These are phyloP conservation scores for Sclerospora graminicola DNA, from an alignment of 352 stramenopile genomes.

Conservation along the genomic window DNA sequence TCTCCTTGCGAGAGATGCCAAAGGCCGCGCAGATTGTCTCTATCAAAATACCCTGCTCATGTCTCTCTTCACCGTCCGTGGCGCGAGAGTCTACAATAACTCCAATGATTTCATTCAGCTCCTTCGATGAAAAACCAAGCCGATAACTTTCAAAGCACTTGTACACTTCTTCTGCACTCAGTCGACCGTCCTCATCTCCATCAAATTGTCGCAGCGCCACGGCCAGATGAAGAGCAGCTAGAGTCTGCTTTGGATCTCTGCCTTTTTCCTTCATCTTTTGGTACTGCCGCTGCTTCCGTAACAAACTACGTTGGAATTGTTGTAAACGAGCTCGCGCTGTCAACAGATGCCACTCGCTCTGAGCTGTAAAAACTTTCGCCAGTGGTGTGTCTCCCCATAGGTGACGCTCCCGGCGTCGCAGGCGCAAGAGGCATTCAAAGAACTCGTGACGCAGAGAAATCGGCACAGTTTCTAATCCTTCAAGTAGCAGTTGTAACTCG, in stretches of 20 bases:
- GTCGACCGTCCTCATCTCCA: slow-evolving; percentile 46
- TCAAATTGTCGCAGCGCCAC: slow-evolving; percentile 60
- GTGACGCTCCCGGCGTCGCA: slow-evolving; percentile 93
- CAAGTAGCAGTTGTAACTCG: too few species aligned
- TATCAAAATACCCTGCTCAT: slow-evolving; percentile 32
- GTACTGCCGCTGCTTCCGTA: slow-evolving; percentile 42
- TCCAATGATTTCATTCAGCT: slow-evolving; percentile 77
- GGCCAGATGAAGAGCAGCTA: slow-evolving; percentile 34
- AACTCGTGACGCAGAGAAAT: slow-evolving; percentile 75
- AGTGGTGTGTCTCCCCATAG: slow-evolving; percentile 92
- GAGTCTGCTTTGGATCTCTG: slow-evolving; percentile 16
- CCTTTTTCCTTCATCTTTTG: slow-evolving; percentile 33
- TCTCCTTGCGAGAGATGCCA: slow-evolving; percentile 36
- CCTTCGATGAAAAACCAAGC: slow-evolving; percentile 67
- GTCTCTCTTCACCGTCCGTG: slow-evolving; percentile 29
- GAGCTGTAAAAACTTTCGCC: slow-evolving; percentile 94
- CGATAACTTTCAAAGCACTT: slow-evolving; percentile 84
- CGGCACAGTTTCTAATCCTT: slow-evolving; percentile 47
- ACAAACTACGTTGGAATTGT: slow-evolving; percentile 75
- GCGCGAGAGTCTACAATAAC: slow-evolving; percentile 49
- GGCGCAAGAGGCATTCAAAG: slow-evolving; percentile 70
- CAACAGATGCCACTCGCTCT: slow-evolving; percentile 94
- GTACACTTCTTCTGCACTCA: slow-evolving; percentile 62
- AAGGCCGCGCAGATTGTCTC: slow-evolving; percentile 69
- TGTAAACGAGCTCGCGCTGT: slow-evolving; percentile 69